These are phyloP conservation scores for Flammula alnicola DNA, from an alignment of 1,284 basidiomycete genomes.

Conservation along the genomic window DNA sequence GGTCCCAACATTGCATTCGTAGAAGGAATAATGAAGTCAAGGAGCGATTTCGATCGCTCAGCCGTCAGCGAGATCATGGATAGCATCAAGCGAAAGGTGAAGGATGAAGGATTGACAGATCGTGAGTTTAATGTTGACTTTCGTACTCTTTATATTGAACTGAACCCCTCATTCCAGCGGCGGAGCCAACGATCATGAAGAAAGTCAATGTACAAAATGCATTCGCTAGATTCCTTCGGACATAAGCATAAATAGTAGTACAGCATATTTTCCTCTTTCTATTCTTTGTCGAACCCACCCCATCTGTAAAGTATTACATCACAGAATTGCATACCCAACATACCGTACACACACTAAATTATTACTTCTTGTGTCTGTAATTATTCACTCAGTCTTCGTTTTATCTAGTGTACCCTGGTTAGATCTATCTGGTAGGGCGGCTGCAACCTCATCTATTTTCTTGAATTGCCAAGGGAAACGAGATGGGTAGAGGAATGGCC, in stretches of 20 bases:
- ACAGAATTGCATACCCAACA: conserved; percentile 5
- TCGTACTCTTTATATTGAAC: not conserved
- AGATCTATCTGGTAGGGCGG: conserved; percentile 74
- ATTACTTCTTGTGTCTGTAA: conserved; percentile 17
- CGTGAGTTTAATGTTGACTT: conserved; percentile 58
- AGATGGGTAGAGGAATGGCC: conserved; percentile 95
- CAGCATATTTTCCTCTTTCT: conserved; percentile 7
- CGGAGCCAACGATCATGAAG: conserved; percentile 86
- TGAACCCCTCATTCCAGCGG: conserved; percentile 53
- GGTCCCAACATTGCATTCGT: conserved; percentile 94
- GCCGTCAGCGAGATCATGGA: conserved; percentile 95
- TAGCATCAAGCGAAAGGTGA: conserved; percentile 89
- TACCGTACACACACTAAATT: conserved; percentile 10
- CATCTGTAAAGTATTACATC: conserved; percentile 24
- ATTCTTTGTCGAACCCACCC: not conserved
- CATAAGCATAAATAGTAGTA: conserved; percentile 26
- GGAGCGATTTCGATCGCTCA: conserved; percentile 90
- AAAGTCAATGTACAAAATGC: conserved; percentile 76
- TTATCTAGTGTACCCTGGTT: conserved; percentile 36
- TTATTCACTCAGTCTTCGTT: conserved; percentile 38
- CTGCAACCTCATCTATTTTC: conserved; percentile 89
- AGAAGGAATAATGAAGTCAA: conserved; percentile 86
- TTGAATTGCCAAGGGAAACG: conserved; percentile 96
- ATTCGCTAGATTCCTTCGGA: conserved; percentile 71
- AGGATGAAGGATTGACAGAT: conserved; percentile 83